Conservation (phyloP, 2,329 filamentous ascomycete species). For the Fusarium aywerte region DNA sequence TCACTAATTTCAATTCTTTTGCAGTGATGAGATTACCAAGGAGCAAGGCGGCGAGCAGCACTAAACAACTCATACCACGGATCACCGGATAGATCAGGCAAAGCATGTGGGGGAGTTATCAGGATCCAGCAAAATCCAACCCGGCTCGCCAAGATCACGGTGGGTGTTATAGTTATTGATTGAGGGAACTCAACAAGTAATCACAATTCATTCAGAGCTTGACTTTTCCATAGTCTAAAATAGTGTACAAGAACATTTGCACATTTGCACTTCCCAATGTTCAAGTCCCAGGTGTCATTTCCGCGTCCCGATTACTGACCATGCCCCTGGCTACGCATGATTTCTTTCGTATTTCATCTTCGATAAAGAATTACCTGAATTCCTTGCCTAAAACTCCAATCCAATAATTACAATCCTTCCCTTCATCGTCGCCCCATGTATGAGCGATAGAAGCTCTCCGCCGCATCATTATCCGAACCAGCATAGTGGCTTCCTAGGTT, state of each 20-base stretch:
- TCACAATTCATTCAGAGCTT: constrained; percentile 37
- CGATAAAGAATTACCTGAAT: constrained; percentile 27
- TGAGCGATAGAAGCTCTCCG: constrained; percentile 91
- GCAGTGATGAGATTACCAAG: constrained; percentile 81
- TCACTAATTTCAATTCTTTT: constrained; percentile 20
- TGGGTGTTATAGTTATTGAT: constrained; percentile 17
- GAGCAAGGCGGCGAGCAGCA: constrained; percentile 75
- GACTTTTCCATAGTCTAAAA: constrained; percentile 47
- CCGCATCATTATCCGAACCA: constrained; percentile 73
- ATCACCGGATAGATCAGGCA: constrained; percentile 36
- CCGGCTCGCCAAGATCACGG: constrained; percentile 27
- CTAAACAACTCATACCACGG: constrained; percentile 52
- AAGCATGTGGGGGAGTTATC: constrained; percentile 33
- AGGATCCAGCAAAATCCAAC: constrained; percentile 29
- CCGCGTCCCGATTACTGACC: constrained; percentile 8
- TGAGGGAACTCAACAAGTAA: constrained; percentile 14
- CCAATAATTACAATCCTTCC: constrained; percentile 30
- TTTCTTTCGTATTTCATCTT: constrained; percentile 28
- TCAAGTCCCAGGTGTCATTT: constrained; percentile 27
- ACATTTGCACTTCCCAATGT: constrained; percentile 37
- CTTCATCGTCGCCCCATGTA: constrained; percentile 78
- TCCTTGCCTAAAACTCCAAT: constrained; percentile 44
- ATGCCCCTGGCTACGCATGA: constrained; percentile 6
- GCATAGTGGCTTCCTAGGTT: constrained; percentile 67
- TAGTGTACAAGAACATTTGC: constrained; percentile 55